Evolutionary conservation across 177 flowering plant species (phyloP), one percentile per base, ranked within the genome.

Genomic region (Telopea speciosissima): DNA sequence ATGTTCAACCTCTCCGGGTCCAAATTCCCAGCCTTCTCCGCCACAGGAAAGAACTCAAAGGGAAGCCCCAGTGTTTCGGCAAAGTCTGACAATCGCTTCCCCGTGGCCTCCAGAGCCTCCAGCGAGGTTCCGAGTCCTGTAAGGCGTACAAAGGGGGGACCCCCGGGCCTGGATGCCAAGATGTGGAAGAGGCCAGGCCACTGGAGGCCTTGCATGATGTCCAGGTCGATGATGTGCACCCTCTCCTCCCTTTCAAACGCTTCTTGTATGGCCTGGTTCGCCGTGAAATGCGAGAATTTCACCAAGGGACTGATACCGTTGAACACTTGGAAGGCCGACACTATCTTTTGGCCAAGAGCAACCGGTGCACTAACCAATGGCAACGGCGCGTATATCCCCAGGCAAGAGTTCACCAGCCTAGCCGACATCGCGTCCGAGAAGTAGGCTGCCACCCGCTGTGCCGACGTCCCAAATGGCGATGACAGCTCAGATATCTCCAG

Each of bases 151-250:
- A 72, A 84, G 0, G 97, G 97, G 0, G 97, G 95, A 0, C 97
- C 97, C 8, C 97, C 97, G 9, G 97, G 90, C 11, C 99, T 77
- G 0, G 97, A 90, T 0, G 97, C 99, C 14, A 95, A 79, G 62
- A 92, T 92, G 74, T 92, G 97, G 49, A 95, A 95, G 21, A 95
- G 81, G 0, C 97, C 97, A 0, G 99, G 99, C 97, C 99, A 95
- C 67, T 95, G 97, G 17, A 95, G 77, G 2, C 99, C 99, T 72
- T 95, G 97, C 97, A 92, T 95, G 62, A 95, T 92, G 75, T 95
- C 99, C 4, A 92, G 89, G 70, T 95, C 97, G 69, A 95, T 90
- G 28, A 95, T 92, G 78, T 95, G 99, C 60, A 95, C 97, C 70
- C 94, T 79, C 58, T 93, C 96, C 77, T 96, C 99, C 69, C 95